Conservation (phyloP, 129 eudicot species). For the Saussurea involucrata region DNA sequence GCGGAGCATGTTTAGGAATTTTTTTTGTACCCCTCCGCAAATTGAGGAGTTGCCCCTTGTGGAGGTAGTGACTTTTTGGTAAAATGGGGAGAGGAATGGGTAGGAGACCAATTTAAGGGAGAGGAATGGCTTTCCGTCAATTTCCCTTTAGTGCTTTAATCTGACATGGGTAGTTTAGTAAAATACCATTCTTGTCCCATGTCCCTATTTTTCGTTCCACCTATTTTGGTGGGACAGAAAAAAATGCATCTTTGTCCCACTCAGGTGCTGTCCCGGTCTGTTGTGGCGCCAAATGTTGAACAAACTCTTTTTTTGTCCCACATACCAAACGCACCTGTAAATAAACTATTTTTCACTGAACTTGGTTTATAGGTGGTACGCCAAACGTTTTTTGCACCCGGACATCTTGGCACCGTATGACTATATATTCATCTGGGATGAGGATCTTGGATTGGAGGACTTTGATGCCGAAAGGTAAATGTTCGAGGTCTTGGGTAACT, state of each 20-base stretch:
- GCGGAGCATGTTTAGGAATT: too few relatives aligned
- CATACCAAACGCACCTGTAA: not conserved
- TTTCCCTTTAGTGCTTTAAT: not conserved
- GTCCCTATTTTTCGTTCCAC: not conserved
- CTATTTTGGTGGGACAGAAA: not conserved
- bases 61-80: too few relatives aligned
- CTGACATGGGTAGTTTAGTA: not conserved
- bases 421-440: conserved; percentile 59
- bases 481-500: not conserved
- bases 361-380: conserved; percentile 54
- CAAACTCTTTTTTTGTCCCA: not conserved
- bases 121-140: too few relatives aligned
- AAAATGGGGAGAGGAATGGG: too few relatives aligned
- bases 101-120: too few relatives aligned
- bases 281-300: not conserved
- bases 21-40: too few relatives aligned
- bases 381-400: conserved; percentile 57
- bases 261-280: not conserved
- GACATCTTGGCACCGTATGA: conserved; percentile 50
- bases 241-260: not conserved
- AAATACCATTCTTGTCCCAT: not conserved
- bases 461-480: conserved; percentile 47
- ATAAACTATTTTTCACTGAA: not conserved
- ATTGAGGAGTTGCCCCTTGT: too few relatives aligned
- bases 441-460: conserved; percentile 58